Evolutionary conservation across 305 asterid species (phyloP).

Genomic region (Solanum hybrid): DNA sequence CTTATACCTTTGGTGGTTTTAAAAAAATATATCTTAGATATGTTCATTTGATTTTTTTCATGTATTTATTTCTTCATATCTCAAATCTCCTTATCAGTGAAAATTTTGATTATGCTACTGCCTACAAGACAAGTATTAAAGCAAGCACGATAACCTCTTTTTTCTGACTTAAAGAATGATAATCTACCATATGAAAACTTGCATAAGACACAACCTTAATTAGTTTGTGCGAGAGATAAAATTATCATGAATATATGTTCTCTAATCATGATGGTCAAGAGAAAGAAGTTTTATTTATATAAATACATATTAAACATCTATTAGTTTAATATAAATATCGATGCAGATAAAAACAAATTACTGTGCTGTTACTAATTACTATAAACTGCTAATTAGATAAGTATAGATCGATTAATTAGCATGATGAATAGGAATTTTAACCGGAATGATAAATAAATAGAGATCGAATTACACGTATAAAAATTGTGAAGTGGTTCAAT

Average conservation of each 20-base stretch:
- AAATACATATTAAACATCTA: not conserved
- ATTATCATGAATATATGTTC: not conserved
- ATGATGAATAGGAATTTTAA: not conserved
- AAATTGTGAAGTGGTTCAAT: conserved; percentile 43
- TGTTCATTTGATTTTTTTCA: too few species aligned
- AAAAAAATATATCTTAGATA: too few species aligned
- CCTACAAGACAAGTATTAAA: not conserved
- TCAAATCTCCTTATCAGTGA: too few species aligned
- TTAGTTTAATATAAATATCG: not conserved
- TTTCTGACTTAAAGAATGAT: not conserved
- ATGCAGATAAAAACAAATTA: not conserved
- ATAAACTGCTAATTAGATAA: not conserved
- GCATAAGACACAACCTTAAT: not conserved
- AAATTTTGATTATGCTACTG: too few species aligned
- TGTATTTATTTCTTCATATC: too few species aligned
- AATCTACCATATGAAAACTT: not conserved
- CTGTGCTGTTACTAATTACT: not conserved
- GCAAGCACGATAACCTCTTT: not conserved
- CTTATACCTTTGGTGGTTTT: not conserved
- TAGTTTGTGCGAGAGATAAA: not conserved
- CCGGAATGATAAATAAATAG: not conserved
- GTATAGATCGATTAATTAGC: not conserved
- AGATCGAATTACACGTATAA: not conserved
- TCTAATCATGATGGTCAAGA: not conserved
- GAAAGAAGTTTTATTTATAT: not conserved